Evolutionary conservation across 805 yeast genomes (phyloP), one percentile per base, ranked within the genome.

Genomic region (Sugiyamaella qingdaonensis): DNA sequence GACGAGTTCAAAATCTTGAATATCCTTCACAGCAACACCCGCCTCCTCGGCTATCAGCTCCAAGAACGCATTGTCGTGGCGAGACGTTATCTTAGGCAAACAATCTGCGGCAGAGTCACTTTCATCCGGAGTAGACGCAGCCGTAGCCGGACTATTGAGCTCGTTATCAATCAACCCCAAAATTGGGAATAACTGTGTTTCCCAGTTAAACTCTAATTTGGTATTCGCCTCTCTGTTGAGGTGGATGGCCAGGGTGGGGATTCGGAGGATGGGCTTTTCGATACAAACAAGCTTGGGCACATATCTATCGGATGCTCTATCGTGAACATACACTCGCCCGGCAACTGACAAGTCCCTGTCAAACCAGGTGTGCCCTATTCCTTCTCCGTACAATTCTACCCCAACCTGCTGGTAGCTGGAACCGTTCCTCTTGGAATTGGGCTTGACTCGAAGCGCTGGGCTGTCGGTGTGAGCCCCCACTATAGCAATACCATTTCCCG

Each of bases 381-480:
- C 94, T 34, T 98, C 98, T 53, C 99, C 98, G 64, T 92, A 92
- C 48, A 85, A 80, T 69, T 94, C 98, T 8, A 94, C 95, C 36
- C 96, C 98, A 16, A 94, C 82, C 68, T 91, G 96, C 52, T 82
- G 77, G 63, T 82, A 92, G 1, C 95, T 95, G 5, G 49, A 48
- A 14, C 76, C 72, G 10, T 73, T 68, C 60, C 79, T 80, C 64
- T 84, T 82, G 21, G 96, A 86, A 32, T 86, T 75, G 10, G 99
- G 99, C 71, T 92, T 94, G 60, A 92, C 80, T n/a, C 95, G 79
- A 59, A 92, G 75, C 33, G 88, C 82, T 10, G 98, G 98, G 3
- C 96, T 87, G 68, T 92, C 99, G 0, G 97, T 91, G 69, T 92
- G 99, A 1, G 97, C 96, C 14, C 98, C 99, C 35, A 91, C 86